Evolutionary conservation across 2,329 filamentous ascomycete genomes (phyloP), one percentile per base, ranked within the genome.

Genomic region (Monilinia polystroma): DNA sequence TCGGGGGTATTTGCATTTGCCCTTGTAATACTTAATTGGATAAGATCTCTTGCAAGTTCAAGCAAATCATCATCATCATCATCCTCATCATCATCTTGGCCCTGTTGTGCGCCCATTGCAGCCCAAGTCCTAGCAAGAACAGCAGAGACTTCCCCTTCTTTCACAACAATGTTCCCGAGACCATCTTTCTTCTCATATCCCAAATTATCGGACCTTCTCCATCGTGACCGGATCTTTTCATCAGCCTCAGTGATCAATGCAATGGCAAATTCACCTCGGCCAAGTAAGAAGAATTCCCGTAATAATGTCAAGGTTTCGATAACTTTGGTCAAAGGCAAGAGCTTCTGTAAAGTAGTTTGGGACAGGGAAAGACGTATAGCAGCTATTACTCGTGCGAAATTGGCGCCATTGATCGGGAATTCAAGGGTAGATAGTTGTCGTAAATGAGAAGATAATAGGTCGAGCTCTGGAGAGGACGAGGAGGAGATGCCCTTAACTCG

Each of bases 241-340:
- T 97, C 92, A 0, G 94, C 92, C 79, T 97, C 91, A 47, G 89
- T 86, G 1, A 96, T 92, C 35, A 99, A 79, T 0, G 90, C 89
- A 78, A 95, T 88, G 26, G 93, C 92, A 76, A 99, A 99, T 76
- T 98, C 95, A 63, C 94, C 94, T 45, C 92, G 86, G 0, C 90
- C 90, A 0, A 99, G 83, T 2, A 99, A 83, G 72, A 97, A 92
- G 78, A 96, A 97, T 66, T 95, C 89, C 58, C 93, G 85, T 1
- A 97, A 82, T 11, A 97, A 82, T 38, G 87, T 86, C 18, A 98
- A 81, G 60, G 91, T 87, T 70, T 95, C 89, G 7, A 92, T 80
- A 4, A 97, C 92, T 72, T 87, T 90, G 14, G 85, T 83, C 7
- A 93, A 80, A 0, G 95, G 95, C 4, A 99, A 79, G 0, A 98